phyloP scores from a whole-genome alignment of 164 flowering plant genomes.

The Santalum album region DNA sequence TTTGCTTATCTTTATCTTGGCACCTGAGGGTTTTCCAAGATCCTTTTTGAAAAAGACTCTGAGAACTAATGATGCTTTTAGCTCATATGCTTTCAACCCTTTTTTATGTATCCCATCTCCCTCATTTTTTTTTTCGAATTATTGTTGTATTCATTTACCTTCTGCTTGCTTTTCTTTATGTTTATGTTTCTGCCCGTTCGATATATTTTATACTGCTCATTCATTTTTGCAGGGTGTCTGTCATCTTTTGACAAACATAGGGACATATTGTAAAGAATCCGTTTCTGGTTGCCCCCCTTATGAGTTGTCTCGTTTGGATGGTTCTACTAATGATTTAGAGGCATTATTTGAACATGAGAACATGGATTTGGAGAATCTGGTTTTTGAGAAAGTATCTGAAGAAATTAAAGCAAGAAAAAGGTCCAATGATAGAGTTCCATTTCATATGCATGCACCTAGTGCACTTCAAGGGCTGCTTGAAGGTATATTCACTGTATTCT shows the following conservation, averaged over 20 bases:
- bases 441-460: slow-evolving; percentile 58
- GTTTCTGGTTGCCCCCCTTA: slow-evolving; percentile 33
- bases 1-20: no score
- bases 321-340: slow-evolving; percentile 33
- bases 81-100: no score
- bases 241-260: slow-evolving; percentile 66
- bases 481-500: slow-evolving; percentile 32
- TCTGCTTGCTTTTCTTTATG: no score
- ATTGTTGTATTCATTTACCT: no score
- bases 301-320: slow-evolving; percentile 40
- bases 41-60: no score
- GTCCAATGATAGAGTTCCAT: slow-evolving; percentile 37
- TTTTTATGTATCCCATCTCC: no score
- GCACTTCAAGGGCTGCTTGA: slow-evolving; percentile 44
- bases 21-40: no score
- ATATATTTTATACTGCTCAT: background rate
- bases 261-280: slow-evolving; percentile 56
- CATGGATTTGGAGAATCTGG: slow-evolving; percentile 59
- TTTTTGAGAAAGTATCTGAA: slow-evolving; percentile 36
- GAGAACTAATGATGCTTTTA: no score
- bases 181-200: background rate
- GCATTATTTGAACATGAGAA: slow-evolving; percentile 45
- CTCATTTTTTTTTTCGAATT: no score
- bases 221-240: slow-evolving; percentile 52
- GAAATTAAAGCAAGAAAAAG: slow-evolving; percentile 46